A percentile compares a stretch with the other conserved stretches of the same genome.
phyloP scores from a whole-genome alignment of 169 alveolate genomes.

The Cryptosporidium sp. region DNA sequence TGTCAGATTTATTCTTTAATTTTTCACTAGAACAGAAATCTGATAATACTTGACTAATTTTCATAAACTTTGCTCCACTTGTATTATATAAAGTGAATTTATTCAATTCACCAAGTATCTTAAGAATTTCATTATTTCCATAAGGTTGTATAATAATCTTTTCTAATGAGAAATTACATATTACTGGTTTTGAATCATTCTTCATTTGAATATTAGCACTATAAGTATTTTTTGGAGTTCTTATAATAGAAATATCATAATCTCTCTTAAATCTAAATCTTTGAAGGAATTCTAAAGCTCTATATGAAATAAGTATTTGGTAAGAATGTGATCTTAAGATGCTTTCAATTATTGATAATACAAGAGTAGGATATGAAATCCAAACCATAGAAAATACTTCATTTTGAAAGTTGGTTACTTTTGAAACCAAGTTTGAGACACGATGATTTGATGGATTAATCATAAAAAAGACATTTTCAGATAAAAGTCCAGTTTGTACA shows the following conservation, averaged over 20 bases:
- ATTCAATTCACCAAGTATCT: neutral
- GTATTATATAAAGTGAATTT: neutral
- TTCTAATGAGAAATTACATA: slow-evolving; percentile 27
- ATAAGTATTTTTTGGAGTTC: neutral
- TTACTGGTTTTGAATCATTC: neutral
- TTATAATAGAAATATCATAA: slow-evolving; percentile 11
- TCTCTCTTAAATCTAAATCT: slow-evolving; percentile 6
- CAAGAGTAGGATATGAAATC: slow-evolving; percentile 40
- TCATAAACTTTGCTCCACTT: slow-evolving; percentile 17
- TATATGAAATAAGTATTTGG: slow-evolving; percentile 17
- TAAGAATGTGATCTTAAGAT: slow-evolving; percentile 33
- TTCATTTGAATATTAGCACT: neutral
- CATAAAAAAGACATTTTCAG: slow-evolving; percentile 52
- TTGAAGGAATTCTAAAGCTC: slow-evolving; percentile 21
- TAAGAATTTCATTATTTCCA: neutral
- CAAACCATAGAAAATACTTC: slow-evolving; percentile 29
- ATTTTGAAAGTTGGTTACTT: slow-evolving; percentile 27
- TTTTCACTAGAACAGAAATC: neutral
- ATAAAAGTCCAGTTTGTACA: slow-evolving; percentile 36
- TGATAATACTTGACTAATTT: neutral
- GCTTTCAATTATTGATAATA: slow-evolving; percentile 14
- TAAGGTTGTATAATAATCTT: neutral
- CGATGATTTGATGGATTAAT: slow-evolving; percentile 15
- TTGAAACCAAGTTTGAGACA: slow-evolving; percentile 23
- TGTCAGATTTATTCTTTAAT: neutral